Conservation (phyloP, 305 asterid species). For the Striga hermonthica region DNA sequence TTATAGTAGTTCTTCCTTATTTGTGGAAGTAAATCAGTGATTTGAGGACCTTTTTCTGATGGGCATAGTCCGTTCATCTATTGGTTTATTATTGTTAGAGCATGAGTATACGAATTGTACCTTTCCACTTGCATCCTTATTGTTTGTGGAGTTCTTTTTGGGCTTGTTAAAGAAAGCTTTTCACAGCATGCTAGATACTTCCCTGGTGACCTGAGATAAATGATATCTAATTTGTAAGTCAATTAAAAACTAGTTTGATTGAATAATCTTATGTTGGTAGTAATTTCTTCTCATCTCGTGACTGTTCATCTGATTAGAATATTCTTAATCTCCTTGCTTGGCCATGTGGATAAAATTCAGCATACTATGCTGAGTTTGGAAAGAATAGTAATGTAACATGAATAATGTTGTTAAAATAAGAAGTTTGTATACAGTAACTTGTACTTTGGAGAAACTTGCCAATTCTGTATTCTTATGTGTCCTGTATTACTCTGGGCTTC, state of each 20-base stretch:
- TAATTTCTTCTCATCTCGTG: constrained; percentile 1
- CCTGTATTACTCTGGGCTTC: background rate
- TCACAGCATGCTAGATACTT: background rate
- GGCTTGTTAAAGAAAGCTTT: background rate
- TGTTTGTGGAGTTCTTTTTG: background rate
- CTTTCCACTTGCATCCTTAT: background rate
- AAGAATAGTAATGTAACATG: background rate
- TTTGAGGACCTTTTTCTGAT: background rate
- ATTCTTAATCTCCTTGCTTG: background rate
- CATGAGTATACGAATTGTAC: background rate
- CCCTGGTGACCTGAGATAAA: no score
- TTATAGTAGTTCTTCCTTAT: background rate
- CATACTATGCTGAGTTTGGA: background rate
- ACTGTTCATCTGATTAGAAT: background rate
- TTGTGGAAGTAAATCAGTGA: background rate
- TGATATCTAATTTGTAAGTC: background rate
- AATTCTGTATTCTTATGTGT: background rate
- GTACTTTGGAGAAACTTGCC: background rate
- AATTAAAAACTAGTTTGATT: background rate
- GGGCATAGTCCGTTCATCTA: background rate
- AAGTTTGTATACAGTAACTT: background rate
- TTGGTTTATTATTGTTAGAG: background rate
- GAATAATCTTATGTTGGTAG: background rate
- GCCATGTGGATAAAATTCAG: background rate
- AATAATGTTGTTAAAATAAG: background rate